Evolutionary conservation across 208 protist species (phyloP).

Genomic region (Crithidia fasciculata): DNA sequence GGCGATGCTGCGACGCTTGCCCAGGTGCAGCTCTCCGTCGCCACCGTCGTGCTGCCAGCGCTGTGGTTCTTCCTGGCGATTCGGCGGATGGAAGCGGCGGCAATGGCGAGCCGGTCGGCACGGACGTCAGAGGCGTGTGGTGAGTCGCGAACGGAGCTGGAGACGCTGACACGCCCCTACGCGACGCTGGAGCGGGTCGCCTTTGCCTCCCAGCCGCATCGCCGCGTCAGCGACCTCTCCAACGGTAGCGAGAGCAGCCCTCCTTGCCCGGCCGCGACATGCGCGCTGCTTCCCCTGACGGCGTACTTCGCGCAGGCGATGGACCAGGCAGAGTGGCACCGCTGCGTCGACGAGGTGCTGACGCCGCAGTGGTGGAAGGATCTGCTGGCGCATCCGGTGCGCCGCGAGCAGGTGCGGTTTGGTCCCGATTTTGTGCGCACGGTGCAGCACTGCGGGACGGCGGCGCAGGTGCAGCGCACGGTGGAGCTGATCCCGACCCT

Average conservation of each 20-base stretch:
- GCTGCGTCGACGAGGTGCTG: conserved; percentile 37
- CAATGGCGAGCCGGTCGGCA: neutral
- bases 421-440: conserved; percentile 53
- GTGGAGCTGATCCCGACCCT: conserved; percentile 37
- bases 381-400: conserved; percentile 27
- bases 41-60: conserved; percentile 40
- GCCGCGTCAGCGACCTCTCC: neutral
- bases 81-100: conserved; percentile 27
- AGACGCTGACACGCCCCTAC: conserved; percentile 29
- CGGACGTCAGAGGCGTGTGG: neutral
- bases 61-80: conserved; percentile 67
- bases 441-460: conserved; percentile 28
- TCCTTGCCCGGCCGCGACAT: conserved; percentile 18
- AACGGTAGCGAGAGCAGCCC: neutral
- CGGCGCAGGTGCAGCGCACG: conserved; percentile 22
- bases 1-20: conserved; percentile 12
- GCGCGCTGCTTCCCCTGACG: conserved; percentile 28
- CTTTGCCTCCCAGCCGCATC: conserved; percentile 21
- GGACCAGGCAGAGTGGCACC: conserved; percentile 37
- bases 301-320: conserved; percentile 38
- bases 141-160: conserved; percentile 12
- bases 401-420: conserved; percentile 37
- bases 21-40: conserved; percentile 31
- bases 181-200: conserved; percentile 25
- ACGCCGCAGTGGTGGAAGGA: conserved; percentile 30